Conservation (phyloP, 257 asterid genomes). For the Leonotis leonurus region DNA sequence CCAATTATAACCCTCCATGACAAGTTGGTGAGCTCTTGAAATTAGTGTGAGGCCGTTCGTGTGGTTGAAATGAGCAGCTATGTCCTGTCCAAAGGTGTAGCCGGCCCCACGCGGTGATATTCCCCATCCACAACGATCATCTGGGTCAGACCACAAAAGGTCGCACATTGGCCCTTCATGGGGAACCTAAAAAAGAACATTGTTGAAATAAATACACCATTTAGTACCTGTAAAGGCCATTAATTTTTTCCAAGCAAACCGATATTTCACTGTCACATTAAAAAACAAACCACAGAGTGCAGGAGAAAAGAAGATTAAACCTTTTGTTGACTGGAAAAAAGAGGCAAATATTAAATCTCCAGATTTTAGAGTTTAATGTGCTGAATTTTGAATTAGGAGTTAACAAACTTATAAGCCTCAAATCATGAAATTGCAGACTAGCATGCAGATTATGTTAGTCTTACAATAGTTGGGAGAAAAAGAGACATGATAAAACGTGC, state of each 20-base stretch:
- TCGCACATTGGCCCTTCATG: conserved; percentile 99
- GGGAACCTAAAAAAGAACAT: conserved; percentile 57
- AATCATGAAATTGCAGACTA: too few relatives aligned
- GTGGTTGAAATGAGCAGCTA: conserved; percentile 91
- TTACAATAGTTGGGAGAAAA: too few relatives aligned
- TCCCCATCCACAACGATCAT: conserved; percentile 96
- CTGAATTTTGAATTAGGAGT: not conserved
- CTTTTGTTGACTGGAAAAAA: too few relatives aligned
- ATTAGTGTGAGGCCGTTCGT: conserved; percentile 87
- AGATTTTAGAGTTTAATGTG: not conserved
- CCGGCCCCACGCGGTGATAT: conserved; percentile 99
- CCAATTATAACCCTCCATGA: conserved; percentile 99
- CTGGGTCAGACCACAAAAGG: conserved; percentile 95
- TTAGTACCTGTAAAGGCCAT: too few relatives aligned
- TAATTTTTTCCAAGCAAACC: too few relatives aligned
- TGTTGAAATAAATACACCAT: conserved; percentile 1
- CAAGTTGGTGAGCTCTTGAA: conserved; percentile 98
- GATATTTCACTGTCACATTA: too few relatives aligned
- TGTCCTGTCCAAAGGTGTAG: conserved; percentile 94
- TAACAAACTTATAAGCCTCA: too few relatives aligned
- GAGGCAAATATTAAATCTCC: too few relatives aligned
- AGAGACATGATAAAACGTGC: too few relatives aligned
- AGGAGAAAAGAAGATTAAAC: too few relatives aligned
- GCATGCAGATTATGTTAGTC: too few relatives aligned
- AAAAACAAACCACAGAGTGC: too few relatives aligned